These are phyloP conservation scores for Boletus semigastroideus DNA, from an alignment of 1,284 basidiomycete genomes.

Conservation along the genomic window DNA sequence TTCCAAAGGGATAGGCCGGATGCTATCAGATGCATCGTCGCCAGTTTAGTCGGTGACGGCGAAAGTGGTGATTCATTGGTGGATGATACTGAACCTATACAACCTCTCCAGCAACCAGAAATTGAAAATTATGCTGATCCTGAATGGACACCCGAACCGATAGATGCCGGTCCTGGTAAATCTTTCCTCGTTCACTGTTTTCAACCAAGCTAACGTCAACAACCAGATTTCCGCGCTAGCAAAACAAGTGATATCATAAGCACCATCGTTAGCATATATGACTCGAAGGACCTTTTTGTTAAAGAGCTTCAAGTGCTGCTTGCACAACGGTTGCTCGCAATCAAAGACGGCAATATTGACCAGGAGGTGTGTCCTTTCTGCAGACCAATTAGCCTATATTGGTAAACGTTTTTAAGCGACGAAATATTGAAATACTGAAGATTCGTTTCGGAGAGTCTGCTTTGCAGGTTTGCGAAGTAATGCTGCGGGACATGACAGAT, in stretches of 20 bases:
- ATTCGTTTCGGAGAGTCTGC: conserved; percentile 90
- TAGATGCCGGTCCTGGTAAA: conserved; percentile 80
- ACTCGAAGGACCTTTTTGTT: conserved; percentile 91
- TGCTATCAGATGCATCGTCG: conserved; percentile 91
- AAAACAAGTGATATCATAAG: conserved; percentile 90
- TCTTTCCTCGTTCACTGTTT: background rate
- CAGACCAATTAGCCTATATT: background rate
- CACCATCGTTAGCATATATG: conserved; percentile 94
- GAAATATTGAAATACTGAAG: conserved; percentile 91
- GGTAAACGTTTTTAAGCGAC: conserved; percentile 52
- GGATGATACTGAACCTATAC: conserved; percentile 77
- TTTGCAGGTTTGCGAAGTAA: conserved; percentile 92
- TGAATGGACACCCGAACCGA: conserved; percentile 91
- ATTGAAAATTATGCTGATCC: conserved; percentile 86
- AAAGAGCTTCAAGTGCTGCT: conserved; percentile 90
- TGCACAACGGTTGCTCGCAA: conserved; percentile 77
- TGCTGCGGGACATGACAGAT: conserved; percentile 94
- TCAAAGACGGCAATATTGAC: conserved; percentile 79
- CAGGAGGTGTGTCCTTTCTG: conserved; percentile 63
- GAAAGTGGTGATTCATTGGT: conserved; percentile 78
- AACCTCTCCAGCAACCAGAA: conserved; percentile 68
- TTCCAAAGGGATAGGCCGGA: conserved; percentile 73
- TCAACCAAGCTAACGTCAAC: conserved; percentile 6
- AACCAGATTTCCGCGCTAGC: conserved; percentile 81
- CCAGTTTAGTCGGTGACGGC: conserved; percentile 83